Conservation (phyloP, 2,329 filamentous ascomycete species). For the Ophiocordyceps camponoti-floridani region DNA sequence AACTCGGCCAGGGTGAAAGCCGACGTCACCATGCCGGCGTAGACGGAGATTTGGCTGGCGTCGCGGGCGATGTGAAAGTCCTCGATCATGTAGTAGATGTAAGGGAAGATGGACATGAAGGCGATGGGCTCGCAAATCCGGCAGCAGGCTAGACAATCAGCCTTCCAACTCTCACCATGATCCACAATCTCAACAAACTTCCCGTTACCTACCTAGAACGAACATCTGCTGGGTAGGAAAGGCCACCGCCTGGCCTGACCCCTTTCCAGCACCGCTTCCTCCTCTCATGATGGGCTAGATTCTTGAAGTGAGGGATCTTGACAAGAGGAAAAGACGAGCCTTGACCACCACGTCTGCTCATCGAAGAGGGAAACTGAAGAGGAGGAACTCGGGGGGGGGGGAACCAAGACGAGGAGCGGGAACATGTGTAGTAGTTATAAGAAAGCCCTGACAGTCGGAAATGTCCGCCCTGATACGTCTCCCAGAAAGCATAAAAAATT, state of each 20-base stretch:
- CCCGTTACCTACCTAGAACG: conserved; percentile 26
- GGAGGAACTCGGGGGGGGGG: not conserved
- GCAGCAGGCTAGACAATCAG: conserved; percentile 48
- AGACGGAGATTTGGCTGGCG: conserved; percentile 67
- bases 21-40: conserved; percentile 90
- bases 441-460: not conserved
- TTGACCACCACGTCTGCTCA: too few species aligned
- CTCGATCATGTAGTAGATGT: conserved; percentile 94
- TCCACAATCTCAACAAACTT: not conserved
- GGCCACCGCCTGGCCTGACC: too few species aligned
- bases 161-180: not conserved
- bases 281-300: too few species aligned
- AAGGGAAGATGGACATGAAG: conserved; percentile 98
- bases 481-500: not conserved
- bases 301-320: too few species aligned
- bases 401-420: not conserved
- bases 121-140: conserved; percentile 97
- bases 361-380: not conserved
- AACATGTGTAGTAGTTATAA: too few species aligned
- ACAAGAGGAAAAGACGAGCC: too few species aligned
- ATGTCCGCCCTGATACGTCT: not conserved
- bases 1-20: conserved; percentile 95
- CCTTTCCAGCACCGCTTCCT: conserved; percentile 6
- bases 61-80: conserved; percentile 75
- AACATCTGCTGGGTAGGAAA: conserved; percentile 29